A percentile compares a stretch with the other conserved stretches of the same genome.
Evolutionary conservation across 2,329 filamentous ascomycete genomes (phyloP).

Genomic region (Sporothrix sp.): DNA sequence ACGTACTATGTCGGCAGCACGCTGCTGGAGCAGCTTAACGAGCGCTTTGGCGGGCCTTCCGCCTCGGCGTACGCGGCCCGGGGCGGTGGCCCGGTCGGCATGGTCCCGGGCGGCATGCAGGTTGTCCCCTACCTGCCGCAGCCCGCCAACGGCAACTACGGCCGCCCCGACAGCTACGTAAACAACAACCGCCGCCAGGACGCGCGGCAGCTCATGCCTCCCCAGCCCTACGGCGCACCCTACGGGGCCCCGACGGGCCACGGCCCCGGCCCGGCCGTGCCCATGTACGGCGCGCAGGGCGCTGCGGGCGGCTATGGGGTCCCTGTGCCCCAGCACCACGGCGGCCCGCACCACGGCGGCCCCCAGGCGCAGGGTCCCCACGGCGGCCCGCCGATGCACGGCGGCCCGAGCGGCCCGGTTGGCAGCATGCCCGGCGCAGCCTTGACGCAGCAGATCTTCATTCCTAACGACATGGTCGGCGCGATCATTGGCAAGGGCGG

Average conservation of each 20-base stretch:
- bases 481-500: conserved; percentile 98
- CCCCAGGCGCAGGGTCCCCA: conserved; percentile 56
- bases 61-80: conserved; percentile 97
- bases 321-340: conserved; percentile 62
- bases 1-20: conserved; percentile 98
- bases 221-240: conserved; percentile 64
- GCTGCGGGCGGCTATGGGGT: conserved; percentile 65
- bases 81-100: conserved; percentile 84
- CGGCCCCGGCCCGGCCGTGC: conserved; percentile 50
- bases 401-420: conserved; percentile 37
- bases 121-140: conserved; percentile 97
- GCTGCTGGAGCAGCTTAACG: conserved; percentile 92
- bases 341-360: conserved; percentile 43
- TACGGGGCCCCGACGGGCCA: conserved; percentile 57
- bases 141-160: conserved; percentile 84
- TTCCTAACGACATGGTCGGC: conserved; percentile 98
- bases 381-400: conserved; percentile 61
- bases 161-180: conserved; percentile 74
- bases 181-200: conserved; percentile 56
- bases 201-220: conserved; percentile 62
- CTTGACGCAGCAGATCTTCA: conserved; percentile 96
- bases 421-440: conserved; percentile 67
- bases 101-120: conserved; percentile 95
- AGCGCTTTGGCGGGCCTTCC: conserved; percentile 89
- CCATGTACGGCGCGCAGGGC: conserved; percentile 63